Percentiles rank a stretch among this genome's conserved stretches.
These are phyloP conservation scores for Ophiostoma tasmaniense DNA, from an alignment of 2,329 filamentous ascomycete species.

Conservation along the genomic window DNA sequence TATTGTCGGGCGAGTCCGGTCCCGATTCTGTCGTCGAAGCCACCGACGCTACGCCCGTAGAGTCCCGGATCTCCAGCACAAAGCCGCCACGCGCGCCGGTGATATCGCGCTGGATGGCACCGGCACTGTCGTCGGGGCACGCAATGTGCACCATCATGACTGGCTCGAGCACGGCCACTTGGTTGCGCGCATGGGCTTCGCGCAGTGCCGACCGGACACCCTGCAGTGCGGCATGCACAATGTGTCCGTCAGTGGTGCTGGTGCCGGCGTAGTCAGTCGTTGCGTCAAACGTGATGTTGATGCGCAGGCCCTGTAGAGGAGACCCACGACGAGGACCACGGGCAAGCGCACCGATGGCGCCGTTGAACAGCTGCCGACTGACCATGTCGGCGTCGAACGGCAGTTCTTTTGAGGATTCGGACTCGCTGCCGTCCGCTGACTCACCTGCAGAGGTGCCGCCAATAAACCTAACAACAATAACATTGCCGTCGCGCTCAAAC, in stretches of 20 bases:
- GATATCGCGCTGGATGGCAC: slow-evolving; percentile 74
- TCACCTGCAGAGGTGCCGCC: slow-evolving; percentile 29
- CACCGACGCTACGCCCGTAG: slow-evolving; percentile 35
- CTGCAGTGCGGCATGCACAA: slow-evolving; percentile 52
- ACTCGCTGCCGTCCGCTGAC: neutral
- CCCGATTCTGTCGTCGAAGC: slow-evolving; percentile 27
- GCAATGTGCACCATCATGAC: slow-evolving; percentile 86
- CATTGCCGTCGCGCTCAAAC: slow-evolving; percentile 57
- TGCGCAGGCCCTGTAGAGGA: slow-evolving; percentile 67
- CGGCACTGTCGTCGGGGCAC: slow-evolving; percentile 73
- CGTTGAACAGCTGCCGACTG: slow-evolving; percentile 61
- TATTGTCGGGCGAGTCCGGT: slow-evolving; percentile 14
- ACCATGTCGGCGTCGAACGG: slow-evolving; percentile 42
- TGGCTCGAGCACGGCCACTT: slow-evolving; percentile 73
- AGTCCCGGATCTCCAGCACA: slow-evolving; percentile 59
- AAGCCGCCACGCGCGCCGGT: slow-evolving; percentile 66
- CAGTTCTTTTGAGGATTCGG: slow-evolving; percentile 24
- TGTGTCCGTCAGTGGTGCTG: slow-evolving; percentile 58
- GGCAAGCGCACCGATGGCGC: slow-evolving; percentile 72
- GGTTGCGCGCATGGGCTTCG: slow-evolving; percentile 48
- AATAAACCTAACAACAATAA: slow-evolving; percentile 45
- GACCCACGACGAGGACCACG: slow-evolving; percentile 74
- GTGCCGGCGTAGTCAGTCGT: slow-evolving; percentile 54
- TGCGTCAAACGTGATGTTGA: slow-evolving; percentile 62
- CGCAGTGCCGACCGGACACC: slow-evolving; percentile 64